A percentile compares a stretch with the other conserved stretches of the same genome.
These are phyloP conservation scores for Aspergillus viridinutans DNA, from an alignment of 2,329 filamentous ascomycete genomes.

Conservation along the genomic window DNA sequence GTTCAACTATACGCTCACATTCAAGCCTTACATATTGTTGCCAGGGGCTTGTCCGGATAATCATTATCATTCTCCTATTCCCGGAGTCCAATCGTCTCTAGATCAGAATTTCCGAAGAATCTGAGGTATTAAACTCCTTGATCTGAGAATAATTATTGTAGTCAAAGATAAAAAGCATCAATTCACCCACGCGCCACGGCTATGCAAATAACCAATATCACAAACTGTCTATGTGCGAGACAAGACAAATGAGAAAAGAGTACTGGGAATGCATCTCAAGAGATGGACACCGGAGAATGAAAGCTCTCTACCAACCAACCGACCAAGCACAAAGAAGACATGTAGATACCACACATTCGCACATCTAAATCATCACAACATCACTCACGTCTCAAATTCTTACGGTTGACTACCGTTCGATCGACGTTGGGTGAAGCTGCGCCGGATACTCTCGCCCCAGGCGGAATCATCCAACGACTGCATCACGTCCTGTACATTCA, in stretches of 20 bases:
- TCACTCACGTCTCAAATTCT: conserved; percentile 11
- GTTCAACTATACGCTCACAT: neutral
- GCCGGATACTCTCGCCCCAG: conserved; percentile 88
- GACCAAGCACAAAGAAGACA: neutral
- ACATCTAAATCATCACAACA: conserved; percentile 11
- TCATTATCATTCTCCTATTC: neutral
- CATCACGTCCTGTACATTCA: conserved; percentile 73
- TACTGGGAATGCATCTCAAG: neutral
- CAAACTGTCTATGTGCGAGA: neutral
- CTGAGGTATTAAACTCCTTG: neutral
- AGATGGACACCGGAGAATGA: neutral
- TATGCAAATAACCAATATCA: neutral
- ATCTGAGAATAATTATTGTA: neutral
- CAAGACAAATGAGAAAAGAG: neutral
- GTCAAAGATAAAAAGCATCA: neutral
- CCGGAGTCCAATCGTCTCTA: neutral
- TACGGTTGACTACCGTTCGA: conserved; percentile 24
- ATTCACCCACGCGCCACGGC: neutral
- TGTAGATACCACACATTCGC: conserved; percentile 4
- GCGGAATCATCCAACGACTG: conserved; percentile 83
- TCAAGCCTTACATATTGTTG: neutral
- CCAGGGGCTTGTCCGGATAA: neutral
- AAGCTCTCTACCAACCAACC: neutral
- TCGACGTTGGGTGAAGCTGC: conserved; percentile 71
- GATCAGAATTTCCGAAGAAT: neutral